These are phyloP conservation scores for Trichophyton mentagrophytes DNA, from an alignment of 2,329 filamentous ascomycete genomes.

Conservation along the genomic window DNA sequence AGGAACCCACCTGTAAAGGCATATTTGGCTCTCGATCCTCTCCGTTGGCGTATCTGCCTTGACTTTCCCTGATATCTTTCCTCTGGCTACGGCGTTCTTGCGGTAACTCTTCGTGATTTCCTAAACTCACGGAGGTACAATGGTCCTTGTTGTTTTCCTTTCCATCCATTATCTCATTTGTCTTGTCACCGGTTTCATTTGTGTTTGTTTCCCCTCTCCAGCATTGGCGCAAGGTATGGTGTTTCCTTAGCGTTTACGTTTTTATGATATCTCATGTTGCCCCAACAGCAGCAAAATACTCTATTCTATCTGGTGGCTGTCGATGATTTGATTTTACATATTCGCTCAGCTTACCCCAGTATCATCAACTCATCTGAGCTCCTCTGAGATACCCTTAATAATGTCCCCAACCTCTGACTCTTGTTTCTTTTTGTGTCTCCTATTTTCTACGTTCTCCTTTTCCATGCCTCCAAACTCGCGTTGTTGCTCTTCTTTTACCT, in stretches of 20 bases:
- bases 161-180: background rate
- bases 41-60: background rate
- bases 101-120: background rate
- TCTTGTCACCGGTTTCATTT: background rate
- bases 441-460: too few species aligned
- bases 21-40: background rate
- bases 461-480: too few species aligned
- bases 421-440: too few species aligned
- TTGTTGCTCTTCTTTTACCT: too few species aligned
- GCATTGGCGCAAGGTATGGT: constrained; percentile 7
- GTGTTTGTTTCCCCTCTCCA: background rate
- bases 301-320: background rate
- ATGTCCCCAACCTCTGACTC: background rate
- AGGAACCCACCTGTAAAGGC: constrained; percentile 43
- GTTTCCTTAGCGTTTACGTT: background rate
- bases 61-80: background rate
- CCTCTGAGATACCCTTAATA: constrained; percentile 4
- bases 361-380: background rate
- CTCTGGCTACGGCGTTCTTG: background rate
- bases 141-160: background rate
- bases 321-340: background rate
- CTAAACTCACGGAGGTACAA: constrained; percentile 3
- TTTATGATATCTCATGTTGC: constrained; percentile 3
- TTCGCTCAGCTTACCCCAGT: background rate
- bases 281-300: background rate